These are phyloP conservation scores for Penicillium sp. DNA, from an alignment of 2,329 filamentous ascomycete genomes.

Conservation along the genomic window DNA sequence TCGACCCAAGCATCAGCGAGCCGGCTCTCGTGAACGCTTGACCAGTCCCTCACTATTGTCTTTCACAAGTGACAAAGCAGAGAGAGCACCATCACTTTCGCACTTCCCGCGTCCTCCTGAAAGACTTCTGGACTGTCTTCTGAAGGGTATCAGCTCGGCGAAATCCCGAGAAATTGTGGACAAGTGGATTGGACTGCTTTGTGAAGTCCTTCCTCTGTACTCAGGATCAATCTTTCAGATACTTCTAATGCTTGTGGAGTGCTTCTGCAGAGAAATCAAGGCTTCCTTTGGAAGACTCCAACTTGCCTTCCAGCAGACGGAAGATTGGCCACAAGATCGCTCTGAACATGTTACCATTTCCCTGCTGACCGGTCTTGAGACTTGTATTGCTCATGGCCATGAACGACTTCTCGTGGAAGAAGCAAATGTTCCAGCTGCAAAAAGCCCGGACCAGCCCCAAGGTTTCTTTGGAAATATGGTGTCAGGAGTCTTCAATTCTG, in stretches of 20 bases:
- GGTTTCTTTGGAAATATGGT: conserved; percentile 95
- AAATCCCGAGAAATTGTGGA: conserved; percentile 79
- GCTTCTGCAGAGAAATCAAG: conserved; percentile 78
- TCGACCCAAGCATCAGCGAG: conserved; percentile 41
- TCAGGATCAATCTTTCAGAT: conserved; percentile 85
- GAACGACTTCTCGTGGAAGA: conserved; percentile 80
- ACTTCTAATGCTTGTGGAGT: conserved; percentile 87
- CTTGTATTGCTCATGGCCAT: conserved; percentile 84
- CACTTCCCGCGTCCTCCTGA: conserved; percentile 58
- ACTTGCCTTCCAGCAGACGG: conserved; percentile 46
- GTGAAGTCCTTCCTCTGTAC: conserved; percentile 82
- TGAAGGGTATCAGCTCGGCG: conserved; percentile 75
- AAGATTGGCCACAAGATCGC: conserved; percentile 46
- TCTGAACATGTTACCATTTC: conserved; percentile 69
- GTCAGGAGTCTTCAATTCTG: conserved; percentile 83
- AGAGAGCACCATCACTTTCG: conserved; percentile 40
- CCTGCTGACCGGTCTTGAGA: conserved; percentile 91
- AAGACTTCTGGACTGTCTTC: conserved; percentile 76
- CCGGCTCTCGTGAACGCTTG: conserved; percentile 43
- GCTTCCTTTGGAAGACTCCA: conserved; percentile 73
- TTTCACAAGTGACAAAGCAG: conserved; percentile 49
- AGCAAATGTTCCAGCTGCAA: conserved; percentile 67
- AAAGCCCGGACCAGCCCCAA: conserved; percentile 80
- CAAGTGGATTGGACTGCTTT: conserved; percentile 87
- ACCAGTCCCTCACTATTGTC: conserved; percentile 49